Base-by-base conservation (phyloP, 805 yeast species). In the Starmerella kuoi region DNA sequence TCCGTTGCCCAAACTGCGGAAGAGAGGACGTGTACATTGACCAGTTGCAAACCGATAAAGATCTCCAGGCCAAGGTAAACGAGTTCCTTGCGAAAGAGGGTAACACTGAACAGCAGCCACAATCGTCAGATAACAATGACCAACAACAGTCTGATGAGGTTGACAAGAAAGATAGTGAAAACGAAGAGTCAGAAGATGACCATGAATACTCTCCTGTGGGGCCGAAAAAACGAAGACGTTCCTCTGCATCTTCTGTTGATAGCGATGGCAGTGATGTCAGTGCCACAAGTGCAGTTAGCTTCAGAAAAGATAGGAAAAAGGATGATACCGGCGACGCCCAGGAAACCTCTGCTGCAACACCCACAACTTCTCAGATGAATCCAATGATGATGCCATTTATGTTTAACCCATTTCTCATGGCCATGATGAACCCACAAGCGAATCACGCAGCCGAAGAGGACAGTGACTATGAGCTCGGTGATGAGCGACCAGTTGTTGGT, bases 1-100 rank as follows among this genome's bases (percentile, higher is more conserved):
- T 88, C 63, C 76, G 73, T 30, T 88, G 98, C 62, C 97, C 98
- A 4, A 77, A 76, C 49, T 88, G 98, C 64, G 74, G 71, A 2
- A 70, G 68, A 15, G 75, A 73, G 20, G 95, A 86, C 44, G 69
- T 83, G 1, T 76, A 76, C 47, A 66, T 88, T 37, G 98, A 88
- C 60, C 71, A 77, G 15, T 64, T 88, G 35, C 65, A 67, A 4
- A 66, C 69, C 1, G 86, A 84, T 55, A 66, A 67, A 36, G 82
- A 72, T n/a, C 65, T 75, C 56, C 72, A 72, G 42, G 59, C 62
- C 25, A 68, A 73, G 42, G 70, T 87, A 17, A 62, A 70, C 24
- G 66, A 67, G 27, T 82, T 49, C 26, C 24, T 27, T 8, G 41
- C 40, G 20, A 19, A 30, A 19, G 31, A 39, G 11, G 41, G 22